phyloP scores from a whole-genome alignment of 106 monocot species.

The Dactylorhiza incarnata region DNA sequence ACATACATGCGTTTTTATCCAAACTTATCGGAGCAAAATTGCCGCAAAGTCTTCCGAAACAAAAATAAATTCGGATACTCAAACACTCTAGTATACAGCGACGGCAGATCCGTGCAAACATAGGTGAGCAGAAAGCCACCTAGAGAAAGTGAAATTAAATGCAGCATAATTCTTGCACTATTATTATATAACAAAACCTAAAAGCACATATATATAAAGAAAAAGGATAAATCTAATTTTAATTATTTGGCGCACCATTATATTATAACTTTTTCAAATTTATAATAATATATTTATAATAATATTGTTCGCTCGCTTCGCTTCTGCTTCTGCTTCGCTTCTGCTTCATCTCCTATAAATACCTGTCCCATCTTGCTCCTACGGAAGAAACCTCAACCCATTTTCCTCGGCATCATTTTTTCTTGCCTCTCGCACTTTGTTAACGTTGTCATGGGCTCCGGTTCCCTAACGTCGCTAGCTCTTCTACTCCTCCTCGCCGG shows the following conservation, averaged over 20 bases:
- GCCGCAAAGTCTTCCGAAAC: too few relatives aligned
- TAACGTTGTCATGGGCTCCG: not conserved
- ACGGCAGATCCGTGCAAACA: too few relatives aligned
- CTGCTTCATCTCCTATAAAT: not conserved
- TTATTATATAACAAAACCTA: too few relatives aligned
- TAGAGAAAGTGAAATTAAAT: too few relatives aligned
- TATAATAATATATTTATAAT: not conserved
- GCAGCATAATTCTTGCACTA: too few relatives aligned
- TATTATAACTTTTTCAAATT: not conserved
- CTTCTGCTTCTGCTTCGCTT: not conserved
- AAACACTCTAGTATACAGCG: too few relatives aligned
- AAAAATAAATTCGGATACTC: too few relatives aligned
- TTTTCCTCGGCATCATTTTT: not conserved
- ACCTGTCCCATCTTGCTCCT: not conserved
- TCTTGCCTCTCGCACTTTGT: not conserved
- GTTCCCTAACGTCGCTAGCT: not conserved
- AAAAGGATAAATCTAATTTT: too few relatives aligned
- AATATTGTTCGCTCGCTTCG: not conserved
- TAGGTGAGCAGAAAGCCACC: too few relatives aligned
- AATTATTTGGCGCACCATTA: not conserved
- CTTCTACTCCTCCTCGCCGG: constrained; percentile 14
- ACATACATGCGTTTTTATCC: too few relatives aligned
- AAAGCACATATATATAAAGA: too few relatives aligned
- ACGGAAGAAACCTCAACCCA: not conserved
- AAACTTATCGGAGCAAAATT: too few relatives aligned